A percentile compares a stretch with the other conserved stretches of the same genome.
Conservation (phyloP, 2,329 filamentous ascomycete species). For the Gnomoniopsis sp. region DNA sequence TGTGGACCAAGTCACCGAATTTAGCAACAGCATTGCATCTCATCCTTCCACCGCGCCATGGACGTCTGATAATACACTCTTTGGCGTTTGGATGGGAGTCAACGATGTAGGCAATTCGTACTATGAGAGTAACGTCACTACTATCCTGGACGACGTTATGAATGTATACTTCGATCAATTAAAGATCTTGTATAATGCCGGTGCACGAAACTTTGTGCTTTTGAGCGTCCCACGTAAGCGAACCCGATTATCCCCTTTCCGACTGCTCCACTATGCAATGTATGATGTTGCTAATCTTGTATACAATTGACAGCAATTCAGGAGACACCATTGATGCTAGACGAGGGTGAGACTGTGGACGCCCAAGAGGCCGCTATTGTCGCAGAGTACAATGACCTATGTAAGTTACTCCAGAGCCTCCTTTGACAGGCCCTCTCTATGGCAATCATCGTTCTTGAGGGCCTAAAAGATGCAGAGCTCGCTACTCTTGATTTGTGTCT, state of each 20-base stretch:
- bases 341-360: conserved; percentile 22
- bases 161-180: conserved; percentile 38
- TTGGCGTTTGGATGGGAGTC: conserved; percentile 44
- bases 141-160: conserved; percentile 38
- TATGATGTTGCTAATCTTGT: too few relatives aligned
- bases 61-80: conserved; percentile 41
- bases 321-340: conserved; percentile 33
- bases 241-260: too few relatives aligned
- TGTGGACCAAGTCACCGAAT: conserved; percentile 48
- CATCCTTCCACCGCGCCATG: conserved; percentile 35
- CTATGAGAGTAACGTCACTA: conserved; percentile 25
- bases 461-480: too few relatives aligned
- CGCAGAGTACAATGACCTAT: conserved; percentile 33
- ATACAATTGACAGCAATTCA: conserved; percentile 33
- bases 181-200: conserved; percentile 45
- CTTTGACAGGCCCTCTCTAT: too few relatives aligned
- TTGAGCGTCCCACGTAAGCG: conserved; percentile 54
- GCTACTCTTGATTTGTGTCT: too few relatives aligned
- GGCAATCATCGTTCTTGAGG: too few relatives aligned
- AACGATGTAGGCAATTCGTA: conserved; percentile 49
- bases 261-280: too few relatives aligned
- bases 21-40: conserved; percentile 32
- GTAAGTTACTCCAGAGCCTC: too few relatives aligned
- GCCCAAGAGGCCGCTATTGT: conserved; percentile 32
- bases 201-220: conserved; percentile 56